Conservation (phyloP, 768 basidiomycete genomes). For the Tylopilus vinaceipallidus region DNA sequence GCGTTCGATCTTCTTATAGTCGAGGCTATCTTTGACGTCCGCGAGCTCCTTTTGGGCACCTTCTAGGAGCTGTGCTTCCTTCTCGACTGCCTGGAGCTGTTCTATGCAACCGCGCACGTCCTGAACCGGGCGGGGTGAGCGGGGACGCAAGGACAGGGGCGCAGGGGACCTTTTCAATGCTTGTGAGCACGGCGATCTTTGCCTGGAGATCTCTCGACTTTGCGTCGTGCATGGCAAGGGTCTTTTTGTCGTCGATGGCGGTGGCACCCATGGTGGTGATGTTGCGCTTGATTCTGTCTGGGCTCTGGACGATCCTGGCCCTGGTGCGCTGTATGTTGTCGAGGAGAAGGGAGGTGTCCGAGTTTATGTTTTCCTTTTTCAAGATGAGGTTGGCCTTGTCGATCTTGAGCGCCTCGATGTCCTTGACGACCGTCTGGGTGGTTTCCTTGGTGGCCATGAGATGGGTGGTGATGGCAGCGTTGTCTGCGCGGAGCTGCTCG, state of each 20-base stretch:
- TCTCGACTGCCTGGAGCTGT: conserved; percentile 72
- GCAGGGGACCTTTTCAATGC: conserved; percentile 67
- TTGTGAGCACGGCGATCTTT: conserved; percentile 66
- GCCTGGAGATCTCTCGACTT: conserved; percentile 77
- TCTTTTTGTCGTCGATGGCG: conserved; percentile 68
- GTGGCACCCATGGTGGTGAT: conserved; percentile 74
- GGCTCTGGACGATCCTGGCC: conserved; percentile 84
- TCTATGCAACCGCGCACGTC: conserved; percentile 71
- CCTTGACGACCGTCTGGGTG: conserved; percentile 56
- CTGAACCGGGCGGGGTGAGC: conserved; percentile 36
- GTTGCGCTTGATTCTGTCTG: conserved; percentile 82
- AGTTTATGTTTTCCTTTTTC: conserved; percentile 66
- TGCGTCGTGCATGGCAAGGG: conserved; percentile 59
- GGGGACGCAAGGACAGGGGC: not conserved
- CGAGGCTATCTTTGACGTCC: conserved; percentile 65
- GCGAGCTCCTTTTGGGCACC: conserved; percentile 63
- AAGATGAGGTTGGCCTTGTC: conserved; percentile 64
- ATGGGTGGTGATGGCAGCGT: conserved; percentile 56
- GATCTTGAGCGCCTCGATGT: conserved; percentile 68
- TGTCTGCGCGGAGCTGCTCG: conserved; percentile 57
- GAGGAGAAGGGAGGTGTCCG: conserved; percentile 55
- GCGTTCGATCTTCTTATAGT: conserved; percentile 71
- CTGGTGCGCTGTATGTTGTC: conserved; percentile 64
- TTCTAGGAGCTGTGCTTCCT: conserved; percentile 63
- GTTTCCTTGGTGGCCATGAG: conserved; percentile 70